Evolutionary conservation across 164 flowering plant genomes (phyloP), one percentile per base, ranked within the genome.

Genomic region (Santalum album): DNA sequence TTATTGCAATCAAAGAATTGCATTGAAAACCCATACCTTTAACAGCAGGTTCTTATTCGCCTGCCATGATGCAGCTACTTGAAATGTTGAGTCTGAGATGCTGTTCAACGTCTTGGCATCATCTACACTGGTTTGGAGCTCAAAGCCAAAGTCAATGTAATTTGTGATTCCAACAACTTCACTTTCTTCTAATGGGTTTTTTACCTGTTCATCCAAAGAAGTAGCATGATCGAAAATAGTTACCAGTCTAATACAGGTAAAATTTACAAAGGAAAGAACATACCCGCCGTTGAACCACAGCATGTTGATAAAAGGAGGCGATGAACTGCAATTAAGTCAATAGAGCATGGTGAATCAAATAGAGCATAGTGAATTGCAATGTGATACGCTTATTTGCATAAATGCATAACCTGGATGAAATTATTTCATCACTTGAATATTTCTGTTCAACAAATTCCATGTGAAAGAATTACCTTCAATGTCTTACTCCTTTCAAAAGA

Each of bases 271-370:
- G 34, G 34, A 29, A 24, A 20, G 18, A 62, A 46, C 74, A 67
- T 86, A 91, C 98, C 87, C 78, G 80, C 70, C 98, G 75, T 65
- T 91, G 96, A 60, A 91, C 98, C 56, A 88, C 98, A 63, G 75
- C 69, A 66, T 91, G 98, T 59, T 91, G 98, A 72, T 91, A 91
- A 72, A 91, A 88, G 25, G 98, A 88, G 59, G 98, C 92, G 68
- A 83, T 76, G 67, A 91, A 79, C 98, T 91, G 91, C 75, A 29
- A 9, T 3, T 3, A 29, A 29, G 34, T n/a, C n/a, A n/a, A n/a
- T n/a, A n/a, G n/a, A n/a, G n/a, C n/a, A n/a, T n/a, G n/a, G n/a
- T n/a, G n/a, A n/a, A n/a, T n/a, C 34, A 29, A 4, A 29, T 9
- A 9, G 9, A 29, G 4, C 9, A 3, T 29, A 3, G 9, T 29